A percentile compares a stretch with the other conserved stretches of the same genome.
phyloP scores from a whole-genome alignment of 139 green algal genomes.

The Zygnema circumcarinatum region DNA sequence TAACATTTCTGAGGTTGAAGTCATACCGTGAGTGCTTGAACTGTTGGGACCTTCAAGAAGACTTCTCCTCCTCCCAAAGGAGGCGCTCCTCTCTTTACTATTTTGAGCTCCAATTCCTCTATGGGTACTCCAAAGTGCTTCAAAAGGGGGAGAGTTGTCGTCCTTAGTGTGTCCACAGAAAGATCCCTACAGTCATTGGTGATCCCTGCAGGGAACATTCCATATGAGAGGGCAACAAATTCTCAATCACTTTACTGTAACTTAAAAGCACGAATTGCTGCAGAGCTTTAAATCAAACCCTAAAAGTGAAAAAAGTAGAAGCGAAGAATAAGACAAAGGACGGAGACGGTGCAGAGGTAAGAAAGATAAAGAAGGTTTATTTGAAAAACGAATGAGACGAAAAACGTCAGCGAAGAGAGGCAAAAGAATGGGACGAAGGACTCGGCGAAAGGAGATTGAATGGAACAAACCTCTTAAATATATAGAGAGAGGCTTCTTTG shows the following conservation, averaged over 20 bases:
- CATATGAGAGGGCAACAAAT: no score
- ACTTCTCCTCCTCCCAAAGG: slow-evolving; percentile 89
- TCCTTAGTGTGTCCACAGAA: slow-evolving; percentile 85
- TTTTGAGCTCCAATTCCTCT: slow-evolving; percentile 77
- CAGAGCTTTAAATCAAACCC: no score
- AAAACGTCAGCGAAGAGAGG: no score
- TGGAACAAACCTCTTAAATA: slow-evolving; percentile 53
- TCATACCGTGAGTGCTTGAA: slow-evolving; percentile 28
- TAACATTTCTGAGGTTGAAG: background rate
- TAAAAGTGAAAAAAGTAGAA: background rate
- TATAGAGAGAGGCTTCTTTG: slow-evolving; percentile 76
- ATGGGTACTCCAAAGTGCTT: slow-evolving; percentile 65
- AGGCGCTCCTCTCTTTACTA: slow-evolving; percentile 74
- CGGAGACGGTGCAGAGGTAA: no score
- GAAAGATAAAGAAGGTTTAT: no score
- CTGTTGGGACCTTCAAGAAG: slow-evolving; percentile 62
- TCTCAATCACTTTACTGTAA: no score
- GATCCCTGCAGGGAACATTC: slow-evolving; percentile 68
- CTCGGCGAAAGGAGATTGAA: no score
- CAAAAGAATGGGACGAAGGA: no score
- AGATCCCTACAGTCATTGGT: slow-evolving; percentile 90
- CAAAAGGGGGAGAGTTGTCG: slow-evolving; percentile 91
- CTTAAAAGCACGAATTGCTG: no score
- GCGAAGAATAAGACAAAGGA: background rate
- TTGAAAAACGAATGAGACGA: no score